Base-by-base conservation (phyloP, 148 eudicot genomes). In the Salicornia ramosissima region DNA sequence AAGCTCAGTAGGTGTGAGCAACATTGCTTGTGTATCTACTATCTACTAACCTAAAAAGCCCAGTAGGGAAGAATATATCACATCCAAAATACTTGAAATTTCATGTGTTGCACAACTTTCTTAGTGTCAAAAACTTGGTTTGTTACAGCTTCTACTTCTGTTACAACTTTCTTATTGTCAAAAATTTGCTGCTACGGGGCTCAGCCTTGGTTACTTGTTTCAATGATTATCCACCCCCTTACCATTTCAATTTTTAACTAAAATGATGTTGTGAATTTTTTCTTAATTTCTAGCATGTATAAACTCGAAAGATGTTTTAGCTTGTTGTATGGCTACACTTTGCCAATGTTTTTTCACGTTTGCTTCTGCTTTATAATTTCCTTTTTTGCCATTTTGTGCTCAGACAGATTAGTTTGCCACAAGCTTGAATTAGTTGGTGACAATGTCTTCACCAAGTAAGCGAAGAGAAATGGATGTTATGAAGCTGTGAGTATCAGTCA, bases 381-480 rank as follows among this genome's bases (percentile, higher is more conserved):
- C 59, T 43, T 43, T 56, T 64, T 53, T 36, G 55, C 4, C 31
- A 33, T 40, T 58, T 53, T 65, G 51, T 64, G 70, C 61, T 21
- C 40, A 73, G 57, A 40, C 33, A 29, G 34, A 56, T 53, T n/a
- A 30, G 21, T 65, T 52, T 34, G 64, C 30, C 18, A 22, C 54
- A 46, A 31, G 64, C 64, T 69, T 14, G 21, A 42, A 21, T 39
- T 61, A 52, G 28, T 64, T 58, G 60, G 50, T 46, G 28, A 34
- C 65, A 73, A 92, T 92, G 97, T 82, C 96, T 75, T 92, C 97
- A 55, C 93, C 97, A 40, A 89, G 89, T 89, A 92, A 92, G 71
- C 86, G 97, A 82, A 85, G 97, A 78, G 97, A 92, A 69, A 92
- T 89, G 96, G 97, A 92, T 87, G 97, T 92, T 80, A 92, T 89